Percentiles rank a stretch among this genome's conserved stretches.
phyloP scores from a whole-genome alignment of 2,329 filamentous ascomycete genomes.

The Penicillium sumatraense region DNA sequence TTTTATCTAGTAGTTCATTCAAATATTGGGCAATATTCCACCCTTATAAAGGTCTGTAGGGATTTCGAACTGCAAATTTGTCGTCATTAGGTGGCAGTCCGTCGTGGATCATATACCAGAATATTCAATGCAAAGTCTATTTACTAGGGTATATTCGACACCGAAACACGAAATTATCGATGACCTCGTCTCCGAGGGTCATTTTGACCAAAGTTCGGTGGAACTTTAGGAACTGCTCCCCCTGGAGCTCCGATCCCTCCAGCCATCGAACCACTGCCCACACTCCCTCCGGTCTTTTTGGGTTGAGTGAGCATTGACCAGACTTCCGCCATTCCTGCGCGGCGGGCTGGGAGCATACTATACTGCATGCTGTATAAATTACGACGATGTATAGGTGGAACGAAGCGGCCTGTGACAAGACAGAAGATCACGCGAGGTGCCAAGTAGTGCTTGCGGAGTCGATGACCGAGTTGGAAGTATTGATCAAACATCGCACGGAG shows the following conservation, averaged over 20 bases:
- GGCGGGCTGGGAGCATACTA: slow-evolving; percentile 86
- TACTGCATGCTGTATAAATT: slow-evolving; percentile 97
- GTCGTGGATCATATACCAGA: not conserved
- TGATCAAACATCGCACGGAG: slow-evolving; percentile 96
- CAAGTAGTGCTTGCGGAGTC: slow-evolving; percentile 93
- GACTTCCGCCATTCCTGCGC: slow-evolving; percentile 81
- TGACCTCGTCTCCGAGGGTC: slow-evolving; percentile 40
- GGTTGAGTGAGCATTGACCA: slow-evolving; percentile 72
- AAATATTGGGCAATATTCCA: no score
- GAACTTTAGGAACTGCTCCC: slow-evolving; percentile 38
- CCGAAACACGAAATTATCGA: slow-evolving; percentile 27
- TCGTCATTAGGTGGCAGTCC: no score
- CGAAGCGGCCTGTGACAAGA: slow-evolving; percentile 86
- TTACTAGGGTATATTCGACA: slow-evolving; percentile 11
- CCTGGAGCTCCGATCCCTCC: slow-evolving; percentile 30
- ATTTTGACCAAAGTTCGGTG: slow-evolving; percentile 36
- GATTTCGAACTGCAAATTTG: no score
- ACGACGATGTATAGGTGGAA: slow-evolving; percentile 91
- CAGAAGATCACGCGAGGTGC: slow-evolving; percentile 86
- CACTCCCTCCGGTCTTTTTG: slow-evolving; percentile 35
- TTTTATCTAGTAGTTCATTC: no score
- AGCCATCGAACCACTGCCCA: slow-evolving; percentile 29
- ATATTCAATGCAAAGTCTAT: slow-evolving; percentile 12
- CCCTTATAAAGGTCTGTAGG: no score
- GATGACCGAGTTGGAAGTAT: slow-evolving; percentile 91